phyloP scores from a whole-genome alignment of 495 filamentous ascomycete genomes.

The Podospora pseudopauciseta region DNA sequence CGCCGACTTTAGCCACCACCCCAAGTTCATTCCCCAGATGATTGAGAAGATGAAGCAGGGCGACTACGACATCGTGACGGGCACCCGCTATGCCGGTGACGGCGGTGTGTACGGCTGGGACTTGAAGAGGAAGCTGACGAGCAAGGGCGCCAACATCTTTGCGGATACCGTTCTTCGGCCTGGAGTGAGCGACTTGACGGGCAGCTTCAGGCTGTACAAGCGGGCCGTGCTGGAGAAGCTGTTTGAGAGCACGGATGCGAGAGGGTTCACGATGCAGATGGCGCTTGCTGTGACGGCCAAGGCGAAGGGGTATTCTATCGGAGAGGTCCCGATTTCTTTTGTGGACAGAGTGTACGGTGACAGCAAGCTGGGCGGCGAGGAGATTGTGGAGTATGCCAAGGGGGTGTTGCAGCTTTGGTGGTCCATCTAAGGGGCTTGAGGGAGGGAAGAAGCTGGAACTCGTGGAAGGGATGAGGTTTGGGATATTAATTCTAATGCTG shows the following conservation, averaged over 20 bases:
- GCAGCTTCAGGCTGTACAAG: conserved; percentile 93
- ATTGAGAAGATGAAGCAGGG: conserved; percentile 64
- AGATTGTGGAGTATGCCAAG: conserved; percentile 98
- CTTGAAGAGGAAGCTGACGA: conserved; percentile 90
- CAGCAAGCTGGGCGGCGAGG: conserved; percentile 87
- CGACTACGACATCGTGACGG: conserved; percentile 93
- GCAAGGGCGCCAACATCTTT: conserved; percentile 88
- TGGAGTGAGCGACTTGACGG: conserved; percentile 94
- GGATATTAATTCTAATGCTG: background rate
- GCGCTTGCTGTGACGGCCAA: conserved; percentile 84
- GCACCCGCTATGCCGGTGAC: conserved; percentile 84
- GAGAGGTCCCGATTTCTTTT: conserved; percentile 92
- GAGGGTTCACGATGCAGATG: conserved; percentile 99
- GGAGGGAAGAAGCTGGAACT: background rate
- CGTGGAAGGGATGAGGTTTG: background rate
- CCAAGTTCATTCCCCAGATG: conserved; percentile 92
- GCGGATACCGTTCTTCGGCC: conserved; percentile 91
- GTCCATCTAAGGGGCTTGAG: conserved; percentile 44
- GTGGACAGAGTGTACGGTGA: conserved; percentile 95
- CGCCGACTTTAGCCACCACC: conserved; percentile 98
- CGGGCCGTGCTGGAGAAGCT: conserved; percentile 83
- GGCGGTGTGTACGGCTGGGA: conserved; percentile 98
- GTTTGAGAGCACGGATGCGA: conserved; percentile 82
- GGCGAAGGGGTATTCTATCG: conserved; percentile 84
- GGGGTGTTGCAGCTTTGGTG: conserved; percentile 83